Evolutionary conservation across 1,139 yeast genomes (phyloP).

Genomic region (Debaryomyces sp.): DNA sequence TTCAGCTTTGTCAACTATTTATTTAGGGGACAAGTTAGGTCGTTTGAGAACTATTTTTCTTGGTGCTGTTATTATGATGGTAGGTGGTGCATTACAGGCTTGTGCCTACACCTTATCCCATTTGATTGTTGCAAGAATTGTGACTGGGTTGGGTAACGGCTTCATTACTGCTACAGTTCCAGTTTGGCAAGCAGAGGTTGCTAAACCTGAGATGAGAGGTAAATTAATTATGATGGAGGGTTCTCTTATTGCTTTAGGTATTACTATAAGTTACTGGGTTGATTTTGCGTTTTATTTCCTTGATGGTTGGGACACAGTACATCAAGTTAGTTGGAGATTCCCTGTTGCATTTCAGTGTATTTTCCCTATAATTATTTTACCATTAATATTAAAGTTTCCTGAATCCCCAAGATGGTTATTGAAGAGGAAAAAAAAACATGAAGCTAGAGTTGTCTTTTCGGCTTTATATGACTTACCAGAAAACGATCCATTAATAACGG

Average conservation of each 20-base stretch:
- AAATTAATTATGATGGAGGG: slow-evolving; percentile 39
- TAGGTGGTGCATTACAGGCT: slow-evolving; percentile 42
- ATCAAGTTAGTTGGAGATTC: slow-evolving; percentile 41
- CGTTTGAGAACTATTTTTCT: slow-evolving; percentile 33
- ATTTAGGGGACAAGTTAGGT: slow-evolving; percentile 38
- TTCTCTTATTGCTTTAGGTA: slow-evolving; percentile 40
- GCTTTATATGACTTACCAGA: slow-evolving; percentile 42
- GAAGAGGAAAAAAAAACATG: slow-evolving; percentile 40
- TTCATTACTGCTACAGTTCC: slow-evolving; percentile 42
- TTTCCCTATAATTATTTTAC: slow-evolving; percentile 34
- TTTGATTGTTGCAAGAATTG: slow-evolving; percentile 42
- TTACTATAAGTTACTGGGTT: slow-evolving; percentile 46
- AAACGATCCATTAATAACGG: slow-evolving; percentile 25
- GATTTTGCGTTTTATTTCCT: slow-evolving; percentile 48
- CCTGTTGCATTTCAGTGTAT: slow-evolving; percentile 50
- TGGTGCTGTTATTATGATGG: slow-evolving; percentile 34
- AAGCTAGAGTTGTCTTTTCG: slow-evolving; percentile 52
- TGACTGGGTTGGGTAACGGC: slow-evolving; percentile 48
- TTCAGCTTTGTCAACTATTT: slow-evolving; percentile 37
- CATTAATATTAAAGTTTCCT: slow-evolving; percentile 39
- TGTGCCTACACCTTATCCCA: slow-evolving; percentile 34
- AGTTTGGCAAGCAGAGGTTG: slow-evolving; percentile 41
- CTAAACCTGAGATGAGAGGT: slow-evolving; percentile 39
- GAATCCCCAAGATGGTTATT: slow-evolving; percentile 57
- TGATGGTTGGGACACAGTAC: slow-evolving; percentile 16